Evolutionary conservation across 768 basidiomycete species (phyloP), one percentile per base, ranked within the genome.

Genomic region (Xanthoconium stramineum): DNA sequence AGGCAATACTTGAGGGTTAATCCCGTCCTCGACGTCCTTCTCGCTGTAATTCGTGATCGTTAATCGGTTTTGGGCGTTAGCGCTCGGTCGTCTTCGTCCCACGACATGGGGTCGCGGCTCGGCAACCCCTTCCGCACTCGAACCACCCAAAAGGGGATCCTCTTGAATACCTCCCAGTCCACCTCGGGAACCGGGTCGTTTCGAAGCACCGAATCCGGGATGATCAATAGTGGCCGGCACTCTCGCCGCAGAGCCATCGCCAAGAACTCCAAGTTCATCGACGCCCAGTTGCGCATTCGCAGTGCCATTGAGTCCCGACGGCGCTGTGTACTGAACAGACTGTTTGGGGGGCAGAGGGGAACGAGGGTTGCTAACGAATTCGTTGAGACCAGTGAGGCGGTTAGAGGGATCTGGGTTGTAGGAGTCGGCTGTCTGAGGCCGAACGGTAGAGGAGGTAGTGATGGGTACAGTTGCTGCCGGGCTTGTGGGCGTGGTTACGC

Each of bases 41-140:
- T 79, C 75, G 19, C 69, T 72, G 35, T 68, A 61, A 55, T 81
- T 81, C 36, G 73, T 72, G 35, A 79, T 69, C 44, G 78, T 78
- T 13, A 80, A 62, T 5, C 78, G 68, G 48, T 71, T 72, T 39
- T 67, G 67, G 14, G 67, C 54, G 15, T 42, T 59, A n/a, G 68
- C 67, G 19, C 71, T 75, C 40, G 67, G 65, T 30, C 72, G 70
- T 55, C 73, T 65, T 52, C 72, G 73, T 13, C 74, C 50, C 6
- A 49, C 44, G 14, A 47, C 29, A 5, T 45, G 28, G 6, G 50
- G 36, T 3, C 71, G 67, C 10, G 52, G 24, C 10, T 55, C 53
- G 0, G 53, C 40, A 5, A 50, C 30, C 53, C 54, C 0, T 50
- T 57, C 63, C n/a, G 39, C 35, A 50, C 55, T 13, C 9, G 46